A percentile compares a stretch with the other conserved stretches of the same genome.
phyloP scores from a whole-genome alignment of 2,329 filamentous ascomycete species.

The Fusarium sp. region DNA sequence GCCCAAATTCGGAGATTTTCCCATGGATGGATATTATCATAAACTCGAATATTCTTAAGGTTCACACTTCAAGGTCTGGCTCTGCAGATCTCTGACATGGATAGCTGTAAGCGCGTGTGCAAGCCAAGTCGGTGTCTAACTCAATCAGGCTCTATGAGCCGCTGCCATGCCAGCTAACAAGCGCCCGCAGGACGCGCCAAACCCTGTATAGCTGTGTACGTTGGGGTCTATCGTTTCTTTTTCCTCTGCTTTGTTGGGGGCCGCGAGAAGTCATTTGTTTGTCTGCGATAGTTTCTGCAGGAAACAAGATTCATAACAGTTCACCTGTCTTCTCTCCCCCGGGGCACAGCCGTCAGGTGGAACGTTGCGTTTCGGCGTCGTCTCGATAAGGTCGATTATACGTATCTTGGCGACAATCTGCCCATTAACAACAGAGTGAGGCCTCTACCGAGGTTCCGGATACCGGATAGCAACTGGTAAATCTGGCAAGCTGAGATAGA shows the following conservation, averaged over 20 bases:
- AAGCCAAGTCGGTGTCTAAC: slow-evolving; percentile 16
- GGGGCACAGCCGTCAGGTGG: background rate
- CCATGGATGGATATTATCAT: background rate
- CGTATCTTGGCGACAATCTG: background rate
- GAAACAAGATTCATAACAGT: slow-evolving; percentile 16
- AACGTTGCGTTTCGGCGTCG: background rate
- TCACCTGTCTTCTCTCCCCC: background rate
- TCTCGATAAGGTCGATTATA: background rate
- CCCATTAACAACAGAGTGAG: background rate
- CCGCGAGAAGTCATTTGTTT: slow-evolving; percentile 7
- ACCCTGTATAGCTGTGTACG: background rate
- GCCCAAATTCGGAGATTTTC: background rate
- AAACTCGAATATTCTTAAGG: background rate
- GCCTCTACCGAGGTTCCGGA: background rate
- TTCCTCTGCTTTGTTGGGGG: slow-evolving; percentile 14
- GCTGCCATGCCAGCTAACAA: slow-evolving; percentile 15
- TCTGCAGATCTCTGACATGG: slow-evolving; percentile 8
- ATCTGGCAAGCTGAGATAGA: background rate
- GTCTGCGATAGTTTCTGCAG: background rate
- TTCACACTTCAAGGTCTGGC: background rate
- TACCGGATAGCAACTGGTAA: background rate
- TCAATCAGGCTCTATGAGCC: slow-evolving; percentile 13
- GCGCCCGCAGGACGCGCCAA: background rate
- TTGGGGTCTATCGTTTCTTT: slow-evolving; percentile 1
- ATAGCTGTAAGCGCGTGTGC: slow-evolving; percentile 5